Conservation (phyloP, 2,329 filamentous ascomycete species). For the Fusarium zealandicum region DNA sequence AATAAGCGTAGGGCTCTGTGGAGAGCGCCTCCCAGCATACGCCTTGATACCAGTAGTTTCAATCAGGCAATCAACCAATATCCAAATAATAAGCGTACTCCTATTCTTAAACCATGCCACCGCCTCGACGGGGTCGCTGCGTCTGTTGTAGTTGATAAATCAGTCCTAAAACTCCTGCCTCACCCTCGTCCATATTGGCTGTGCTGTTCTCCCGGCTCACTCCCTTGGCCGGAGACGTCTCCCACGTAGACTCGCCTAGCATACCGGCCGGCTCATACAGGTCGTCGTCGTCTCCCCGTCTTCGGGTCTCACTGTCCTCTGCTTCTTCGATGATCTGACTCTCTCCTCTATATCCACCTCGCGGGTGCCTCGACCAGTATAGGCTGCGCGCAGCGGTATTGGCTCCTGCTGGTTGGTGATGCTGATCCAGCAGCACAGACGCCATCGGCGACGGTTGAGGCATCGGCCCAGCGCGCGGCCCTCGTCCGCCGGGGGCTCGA, state of each 20-base stretch:
- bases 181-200: constrained; percentile 54
- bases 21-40: constrained; percentile 7
- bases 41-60: constrained; percentile 13
- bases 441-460: constrained; percentile 71
- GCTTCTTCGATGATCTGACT: constrained; percentile 64
- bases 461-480: constrained; percentile 47
- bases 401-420: constrained; percentile 70
- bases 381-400: constrained; percentile 54
- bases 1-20: not conserved
- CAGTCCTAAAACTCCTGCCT: constrained; percentile 63
- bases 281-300: constrained; percentile 60
- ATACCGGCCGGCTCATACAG: constrained; percentile 59
- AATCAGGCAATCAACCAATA: not conserved
- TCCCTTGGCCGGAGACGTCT: constrained; percentile 61
- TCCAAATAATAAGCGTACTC: not conserved
- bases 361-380: constrained; percentile 55
- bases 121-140: constrained; percentile 57
- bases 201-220: constrained; percentile 62
- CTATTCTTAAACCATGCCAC: constrained; percentile 46
- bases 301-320: constrained; percentile 50
- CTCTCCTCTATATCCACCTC: constrained; percentile 56
- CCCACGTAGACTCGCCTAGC: constrained; percentile 67
- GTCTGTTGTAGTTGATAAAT: constrained; percentile 67
- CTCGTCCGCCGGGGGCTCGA: constrained; percentile 48
- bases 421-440: constrained; percentile 76